Percentiles rank a stretch among this genome's conserved stretches.
Conservation (phyloP, 2,329 filamentous ascomycete genomes). For the Sphaerulina populicola region DNA sequence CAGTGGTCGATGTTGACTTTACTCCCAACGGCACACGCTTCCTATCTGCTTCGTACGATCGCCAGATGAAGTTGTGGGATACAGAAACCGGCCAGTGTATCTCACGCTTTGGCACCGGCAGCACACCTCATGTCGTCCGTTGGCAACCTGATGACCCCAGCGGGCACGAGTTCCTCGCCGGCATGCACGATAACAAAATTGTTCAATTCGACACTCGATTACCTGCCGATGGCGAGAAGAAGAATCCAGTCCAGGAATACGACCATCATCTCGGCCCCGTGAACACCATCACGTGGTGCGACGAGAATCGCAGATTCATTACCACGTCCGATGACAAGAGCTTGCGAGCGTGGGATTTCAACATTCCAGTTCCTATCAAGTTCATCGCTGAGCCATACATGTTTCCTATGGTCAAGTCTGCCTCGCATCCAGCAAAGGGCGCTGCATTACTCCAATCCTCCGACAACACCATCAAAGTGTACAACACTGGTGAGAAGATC, state of each 20-base stretch:
- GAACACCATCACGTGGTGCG: slow-evolving; percentile 95
- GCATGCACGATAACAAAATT: slow-evolving; percentile 99
- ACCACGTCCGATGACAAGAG: slow-evolving; percentile 97
- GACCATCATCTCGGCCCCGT: slow-evolving; percentile 96
- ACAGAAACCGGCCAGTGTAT: slow-evolving; percentile 88
- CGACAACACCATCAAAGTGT: slow-evolving; percentile 96
- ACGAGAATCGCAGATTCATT: slow-evolving; percentile 90
- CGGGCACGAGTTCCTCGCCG: slow-evolving; percentile 83
- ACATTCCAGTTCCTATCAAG: slow-evolving; percentile 96
- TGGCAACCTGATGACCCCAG: slow-evolving; percentile 77
- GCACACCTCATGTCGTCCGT: slow-evolving; percentile 87
- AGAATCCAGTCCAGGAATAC: slow-evolving; percentile 83
- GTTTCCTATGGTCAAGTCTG: slow-evolving; percentile 85
- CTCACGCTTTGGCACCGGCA: slow-evolving; percentile 82
- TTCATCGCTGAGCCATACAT: slow-evolving; percentile 97
- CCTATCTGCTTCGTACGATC: slow-evolving; percentile 84
- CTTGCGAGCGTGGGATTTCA: slow-evolving; percentile 94
- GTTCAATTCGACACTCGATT: slow-evolving; percentile 82
- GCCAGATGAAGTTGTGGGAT: slow-evolving; percentile 95
- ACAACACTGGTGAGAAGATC: slow-evolving; percentile 90
- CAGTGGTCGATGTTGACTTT: slow-evolving; percentile 83
- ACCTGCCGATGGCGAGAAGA: slow-evolving; percentile 43
- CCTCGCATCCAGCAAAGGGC: slow-evolving; percentile 79
- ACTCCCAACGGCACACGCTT: slow-evolving; percentile 75
- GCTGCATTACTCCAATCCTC: slow-evolving; percentile 88